A percentile compares a stretch with the other conserved stretches of the same genome.
Conservation (phyloP, 768 basidiomycete species). For the Trametes villosa region DNA sequence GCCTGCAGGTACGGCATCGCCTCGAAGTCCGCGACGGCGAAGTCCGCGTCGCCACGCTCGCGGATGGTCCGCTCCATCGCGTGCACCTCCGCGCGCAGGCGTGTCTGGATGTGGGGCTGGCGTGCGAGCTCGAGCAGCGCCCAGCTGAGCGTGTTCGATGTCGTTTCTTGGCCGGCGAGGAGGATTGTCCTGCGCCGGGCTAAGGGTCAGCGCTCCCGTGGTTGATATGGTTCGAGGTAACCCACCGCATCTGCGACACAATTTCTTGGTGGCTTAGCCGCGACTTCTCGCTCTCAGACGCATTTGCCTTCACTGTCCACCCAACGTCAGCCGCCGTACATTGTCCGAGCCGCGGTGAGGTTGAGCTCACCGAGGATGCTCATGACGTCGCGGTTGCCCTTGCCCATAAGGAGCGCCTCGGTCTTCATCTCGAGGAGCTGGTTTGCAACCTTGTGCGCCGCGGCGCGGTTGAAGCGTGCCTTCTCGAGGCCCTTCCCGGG, state of each 20-base stretch:
- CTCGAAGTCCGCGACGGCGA: constrained; percentile 53
- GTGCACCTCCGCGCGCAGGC: constrained; percentile 63
- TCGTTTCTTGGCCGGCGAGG: constrained; percentile 57
- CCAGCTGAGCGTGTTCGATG: constrained; percentile 62
- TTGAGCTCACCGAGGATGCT: constrained; percentile 55
- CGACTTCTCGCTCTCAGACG: constrained; percentile 47
- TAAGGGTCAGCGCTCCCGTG: not conserved
- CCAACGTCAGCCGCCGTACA: constrained; percentile 20
- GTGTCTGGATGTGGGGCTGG: constrained; percentile 59
- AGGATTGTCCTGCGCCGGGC: constrained; percentile 31
- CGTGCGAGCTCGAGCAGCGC: constrained; percentile 64
- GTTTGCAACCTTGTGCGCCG: constrained; percentile 43
- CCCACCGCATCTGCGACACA: constrained; percentile 35
- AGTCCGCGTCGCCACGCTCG: constrained; percentile 43
- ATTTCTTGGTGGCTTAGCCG: constrained; percentile 41
- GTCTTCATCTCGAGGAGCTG: constrained; percentile 53
- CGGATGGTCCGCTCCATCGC: constrained; percentile 40
- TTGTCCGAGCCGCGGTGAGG: constrained; percentile 20
- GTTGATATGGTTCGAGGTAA: no score
- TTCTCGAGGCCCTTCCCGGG: constrained; percentile 49
- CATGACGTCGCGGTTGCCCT: constrained; percentile 55
- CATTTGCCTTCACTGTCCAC: constrained; percentile 55
- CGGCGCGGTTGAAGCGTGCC: constrained; percentile 24
- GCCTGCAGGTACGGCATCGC: constrained; percentile 53
- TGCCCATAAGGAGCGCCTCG: constrained; percentile 51